Evolutionary conservation across 345 rosid genomes (phyloP).

Genomic region (Lenwebbia sp.): DNA sequence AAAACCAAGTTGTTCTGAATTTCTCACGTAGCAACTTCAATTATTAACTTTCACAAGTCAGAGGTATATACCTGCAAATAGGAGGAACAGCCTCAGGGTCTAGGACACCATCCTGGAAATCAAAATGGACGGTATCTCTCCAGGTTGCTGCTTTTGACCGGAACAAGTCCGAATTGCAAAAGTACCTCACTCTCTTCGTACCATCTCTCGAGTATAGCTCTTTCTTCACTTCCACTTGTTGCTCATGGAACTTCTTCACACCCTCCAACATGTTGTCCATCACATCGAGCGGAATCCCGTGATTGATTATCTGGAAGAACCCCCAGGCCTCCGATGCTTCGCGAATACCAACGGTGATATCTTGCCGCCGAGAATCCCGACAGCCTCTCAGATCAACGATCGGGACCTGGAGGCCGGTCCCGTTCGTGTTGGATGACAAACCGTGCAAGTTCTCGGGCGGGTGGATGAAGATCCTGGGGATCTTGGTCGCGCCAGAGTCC

Average conservation of each 20-base stretch:
- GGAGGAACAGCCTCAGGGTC: background rate
- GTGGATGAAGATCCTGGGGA: background rate
- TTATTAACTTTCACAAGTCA: background rate
- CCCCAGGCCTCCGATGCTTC: too few species aligned
- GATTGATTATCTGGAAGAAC: background rate
- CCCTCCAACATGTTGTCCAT: constrained; percentile 30
- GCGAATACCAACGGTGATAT: too few species aligned
- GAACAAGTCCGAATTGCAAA: constrained; percentile 3
- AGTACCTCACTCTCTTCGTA: constrained; percentile 14
- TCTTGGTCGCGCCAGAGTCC: background rate
- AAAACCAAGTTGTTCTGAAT: background rate
- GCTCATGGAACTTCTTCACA: constrained; percentile 32
- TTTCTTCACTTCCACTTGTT: constrained; percentile 28
- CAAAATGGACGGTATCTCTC: background rate
- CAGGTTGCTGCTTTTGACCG: background rate
- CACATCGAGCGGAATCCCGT: constrained; percentile 21
- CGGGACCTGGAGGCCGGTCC: background rate
- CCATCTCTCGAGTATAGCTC: constrained; percentile 28
- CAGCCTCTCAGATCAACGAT: background rate
- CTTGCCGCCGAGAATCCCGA: too few species aligned
- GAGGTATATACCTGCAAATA: background rate
- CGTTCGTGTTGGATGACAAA: background rate
- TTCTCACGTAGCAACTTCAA: background rate
- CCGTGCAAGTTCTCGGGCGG: background rate
- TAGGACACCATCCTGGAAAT: background rate